Evolutionary conservation across 2,329 filamentous ascomycete species (phyloP), one percentile per base, ranked within the genome.

Genomic region (Pseudogymnoascus sp.): DNA sequence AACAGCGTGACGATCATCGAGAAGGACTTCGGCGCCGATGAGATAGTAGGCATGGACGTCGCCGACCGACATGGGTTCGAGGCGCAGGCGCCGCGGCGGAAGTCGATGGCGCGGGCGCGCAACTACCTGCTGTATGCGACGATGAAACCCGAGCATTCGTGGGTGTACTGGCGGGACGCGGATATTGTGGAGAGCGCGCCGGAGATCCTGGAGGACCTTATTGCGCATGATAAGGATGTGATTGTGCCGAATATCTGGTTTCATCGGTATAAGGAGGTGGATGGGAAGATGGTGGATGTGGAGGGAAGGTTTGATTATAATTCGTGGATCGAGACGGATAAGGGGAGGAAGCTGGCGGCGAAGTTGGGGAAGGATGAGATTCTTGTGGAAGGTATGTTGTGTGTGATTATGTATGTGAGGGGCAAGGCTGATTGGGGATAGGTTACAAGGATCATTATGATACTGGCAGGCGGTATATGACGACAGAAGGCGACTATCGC

Each of bases 281-380:
- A 86, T 73, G 80, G 84, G 68, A 84, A 93, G 68, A 85, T 87
- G 25, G 81, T 82, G 61, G 93, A 99, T 73, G 93, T 97, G 69
- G 95, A 99, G 78, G 95, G 95, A 67, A 87, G 91, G 83, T 99
- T 97, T 73, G 95, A 99, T 75, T 99, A 99, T 80, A 99, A 99
- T 77, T 97, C 95, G 1, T 99, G 95, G 95, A 85, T 96, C 70
- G 95, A 99, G 78, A 93, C 93, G 8, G 88, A 93, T 61, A 89
- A 93, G 76, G 92, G 84, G 59, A 84, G 88, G 64, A 89, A 87
- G 71, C 82, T 97, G 62, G 82, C 88, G n/a, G 79, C 83, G 5
- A 85, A 79, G 62, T 81, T 97, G 18, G 83, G 89, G 68, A 93
- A 91, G 73, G 87, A 97, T 70, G 81, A 90, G 21, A 82, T 99